Percentiles rank a stretch among this genome's conserved stretches.
Conservation (phyloP, 768 basidiomycete genomes). For the Mycena olivaceomarginata region DNA sequence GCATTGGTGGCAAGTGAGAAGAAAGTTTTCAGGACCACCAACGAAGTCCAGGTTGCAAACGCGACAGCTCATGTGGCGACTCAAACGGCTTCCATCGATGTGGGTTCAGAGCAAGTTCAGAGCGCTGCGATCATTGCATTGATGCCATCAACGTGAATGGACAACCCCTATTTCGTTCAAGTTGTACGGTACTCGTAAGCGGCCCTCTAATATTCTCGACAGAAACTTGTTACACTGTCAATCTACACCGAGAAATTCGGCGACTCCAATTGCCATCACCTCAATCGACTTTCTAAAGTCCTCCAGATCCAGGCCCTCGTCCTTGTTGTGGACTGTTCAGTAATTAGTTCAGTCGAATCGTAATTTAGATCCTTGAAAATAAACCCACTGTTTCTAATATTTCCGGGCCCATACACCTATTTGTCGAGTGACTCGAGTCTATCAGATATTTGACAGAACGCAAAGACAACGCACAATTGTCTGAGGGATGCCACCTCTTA, state of each 20-base stretch:
- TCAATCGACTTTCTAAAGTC: slow-evolving; percentile 12
- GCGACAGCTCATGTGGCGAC: background rate
- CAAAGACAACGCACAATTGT: background rate
- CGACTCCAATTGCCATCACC: slow-evolving; percentile 13
- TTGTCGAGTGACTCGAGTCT: background rate
- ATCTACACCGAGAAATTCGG: slow-evolving; percentile 7
- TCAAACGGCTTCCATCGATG: background rate
- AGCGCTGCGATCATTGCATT: background rate
- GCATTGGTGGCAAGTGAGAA: slow-evolving; percentile 30
- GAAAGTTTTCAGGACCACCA: background rate
- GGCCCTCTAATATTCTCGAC: too few relatives aligned
- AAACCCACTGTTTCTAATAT: background rate
- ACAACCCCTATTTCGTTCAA: too few relatives aligned
- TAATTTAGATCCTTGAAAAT: background rate
- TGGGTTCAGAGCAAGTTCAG: too few relatives aligned
- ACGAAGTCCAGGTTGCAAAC: background rate
- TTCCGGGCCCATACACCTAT: background rate
- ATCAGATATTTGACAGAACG: background rate
- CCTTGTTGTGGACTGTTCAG: slow-evolving; percentile 4
- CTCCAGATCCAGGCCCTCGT: slow-evolving; percentile 5
- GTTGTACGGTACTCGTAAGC: too few relatives aligned
- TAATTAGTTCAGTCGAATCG: background rate
- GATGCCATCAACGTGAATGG: background rate
- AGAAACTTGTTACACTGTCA: background rate
- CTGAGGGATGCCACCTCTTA: background rate